Evolutionary conservation across 73 alveolate genomes (phyloP).

Genomic region (Symbiodinium pilosum): DNA sequence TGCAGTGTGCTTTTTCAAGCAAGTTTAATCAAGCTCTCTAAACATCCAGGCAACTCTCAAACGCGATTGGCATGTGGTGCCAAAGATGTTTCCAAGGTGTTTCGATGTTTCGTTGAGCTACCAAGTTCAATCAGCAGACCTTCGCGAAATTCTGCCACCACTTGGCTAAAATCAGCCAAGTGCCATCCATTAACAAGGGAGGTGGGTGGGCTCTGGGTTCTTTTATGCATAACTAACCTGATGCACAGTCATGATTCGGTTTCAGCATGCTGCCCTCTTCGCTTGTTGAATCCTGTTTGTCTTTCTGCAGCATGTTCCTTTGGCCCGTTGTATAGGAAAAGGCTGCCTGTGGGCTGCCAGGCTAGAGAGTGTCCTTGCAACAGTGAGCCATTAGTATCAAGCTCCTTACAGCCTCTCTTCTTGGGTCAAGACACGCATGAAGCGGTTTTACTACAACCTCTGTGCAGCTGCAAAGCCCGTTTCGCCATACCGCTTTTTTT

Average conservation of each 20-base stretch:
- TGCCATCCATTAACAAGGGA: not conserved
- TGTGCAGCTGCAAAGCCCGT: no score
- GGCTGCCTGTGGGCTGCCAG: not conserved
- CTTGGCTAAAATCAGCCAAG: not conserved
- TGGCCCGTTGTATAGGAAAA: not conserved
- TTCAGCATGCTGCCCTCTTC: not conserved
- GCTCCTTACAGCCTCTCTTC: no score
- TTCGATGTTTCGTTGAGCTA: not conserved
- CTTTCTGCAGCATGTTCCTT: not conserved
- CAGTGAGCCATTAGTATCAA: no score
- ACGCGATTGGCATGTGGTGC: constrained; percentile 1
- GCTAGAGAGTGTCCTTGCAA: not conserved
- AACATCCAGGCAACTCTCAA: not conserved
- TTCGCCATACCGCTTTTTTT: no score
- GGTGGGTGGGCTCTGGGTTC: not conserved
- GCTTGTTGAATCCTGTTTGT: not conserved
- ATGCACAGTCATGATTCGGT: not conserved
- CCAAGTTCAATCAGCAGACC: not conserved
- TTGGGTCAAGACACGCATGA: no score
- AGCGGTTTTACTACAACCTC: no score
- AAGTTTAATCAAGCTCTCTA: not conserved
- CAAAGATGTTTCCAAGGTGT: not conserved
- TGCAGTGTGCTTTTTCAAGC: not conserved
- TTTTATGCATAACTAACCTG: not conserved
- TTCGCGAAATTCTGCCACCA: constrained; percentile 26